Percentiles rank a stretch among this genome's conserved stretches.
phyloP scores from a whole-genome alignment of 768 basidiomycete genomes.

The Phanerochaete sordida region DNA sequence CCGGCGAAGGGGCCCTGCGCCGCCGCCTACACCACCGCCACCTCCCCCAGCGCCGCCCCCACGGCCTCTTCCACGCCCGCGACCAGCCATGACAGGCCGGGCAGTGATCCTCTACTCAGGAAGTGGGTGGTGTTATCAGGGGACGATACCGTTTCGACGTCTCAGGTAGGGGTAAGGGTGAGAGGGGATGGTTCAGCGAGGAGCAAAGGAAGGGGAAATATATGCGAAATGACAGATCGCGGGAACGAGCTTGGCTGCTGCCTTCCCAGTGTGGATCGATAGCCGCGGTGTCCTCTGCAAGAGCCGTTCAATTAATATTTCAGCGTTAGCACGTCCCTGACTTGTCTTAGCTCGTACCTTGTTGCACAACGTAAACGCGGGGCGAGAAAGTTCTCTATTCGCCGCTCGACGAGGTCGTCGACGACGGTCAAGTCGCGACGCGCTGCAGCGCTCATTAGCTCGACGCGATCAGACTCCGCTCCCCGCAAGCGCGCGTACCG shows the following conservation, averaged over 20 bases:
- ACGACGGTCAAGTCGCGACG: not conserved
- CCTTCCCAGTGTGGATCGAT: constrained; percentile 3
- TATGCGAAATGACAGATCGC: not conserved
- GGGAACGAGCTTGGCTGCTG: not conserved
- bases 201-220: not conserved
- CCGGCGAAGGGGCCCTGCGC: not conserved
- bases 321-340: not conserved
- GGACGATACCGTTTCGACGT: not conserved
- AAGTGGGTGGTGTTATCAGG: not conserved
- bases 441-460: not conserved
- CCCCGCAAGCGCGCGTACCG: too few relatives aligned
- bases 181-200: not conserved
- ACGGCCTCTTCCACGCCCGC: not conserved
- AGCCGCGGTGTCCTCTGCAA: not conserved
- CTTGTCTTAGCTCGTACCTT: not conserved
- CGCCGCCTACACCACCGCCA: not conserved
- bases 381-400: not conserved
- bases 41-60: not conserved
- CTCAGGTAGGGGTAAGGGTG: not conserved
- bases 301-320: not conserved
- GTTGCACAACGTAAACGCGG: not conserved
- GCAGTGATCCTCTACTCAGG: not conserved
- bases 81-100: not conserved
- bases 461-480: not conserved
- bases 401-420: not conserved